Evolutionary conservation across 495 filamentous ascomycete genomes (phyloP).

Genomic region (Chaetomium cochliodes): DNA sequence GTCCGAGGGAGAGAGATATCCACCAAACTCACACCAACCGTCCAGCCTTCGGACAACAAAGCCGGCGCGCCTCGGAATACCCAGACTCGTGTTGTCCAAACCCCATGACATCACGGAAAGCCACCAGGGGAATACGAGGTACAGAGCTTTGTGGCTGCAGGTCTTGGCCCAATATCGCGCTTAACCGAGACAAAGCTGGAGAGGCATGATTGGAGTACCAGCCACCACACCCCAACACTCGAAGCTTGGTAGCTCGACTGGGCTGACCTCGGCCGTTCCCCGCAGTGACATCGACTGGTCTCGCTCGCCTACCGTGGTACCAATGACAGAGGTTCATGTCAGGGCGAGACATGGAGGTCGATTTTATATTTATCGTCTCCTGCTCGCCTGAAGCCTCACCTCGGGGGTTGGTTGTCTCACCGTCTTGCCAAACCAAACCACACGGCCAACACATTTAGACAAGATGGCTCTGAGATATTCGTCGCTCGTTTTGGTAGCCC

Average conservation of each 20-base stretch:
- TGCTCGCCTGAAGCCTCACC: background rate
- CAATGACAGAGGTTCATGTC: background rate
- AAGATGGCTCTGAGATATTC: background rate
- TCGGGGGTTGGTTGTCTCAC: background rate
- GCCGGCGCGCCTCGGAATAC: background rate
- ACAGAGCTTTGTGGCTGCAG: constrained; percentile 8
- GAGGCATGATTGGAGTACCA: constrained; percentile 6
- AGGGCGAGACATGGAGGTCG: background rate
- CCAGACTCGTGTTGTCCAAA: background rate
- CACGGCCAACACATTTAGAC: background rate
- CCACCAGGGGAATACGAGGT: constrained; percentile 11
- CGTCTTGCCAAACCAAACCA: background rate
- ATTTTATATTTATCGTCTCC: background rate
- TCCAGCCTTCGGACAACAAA: background rate
- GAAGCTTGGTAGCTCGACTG: background rate
- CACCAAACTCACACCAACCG: background rate
- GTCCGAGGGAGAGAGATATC: background rate
- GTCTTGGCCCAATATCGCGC: background rate
- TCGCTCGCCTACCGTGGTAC: background rate
- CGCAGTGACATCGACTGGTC: constrained; percentile 2
- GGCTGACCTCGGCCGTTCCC: background rate
- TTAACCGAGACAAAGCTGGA: constrained; percentile 11
- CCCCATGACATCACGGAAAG: background rate
- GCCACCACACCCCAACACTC: background rate
- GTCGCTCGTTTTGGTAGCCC: background rate